These are phyloP conservation scores for Claviceps arundinis DNA, from an alignment of 2,329 filamentous ascomycete genomes.

Conservation along the genomic window DNA sequence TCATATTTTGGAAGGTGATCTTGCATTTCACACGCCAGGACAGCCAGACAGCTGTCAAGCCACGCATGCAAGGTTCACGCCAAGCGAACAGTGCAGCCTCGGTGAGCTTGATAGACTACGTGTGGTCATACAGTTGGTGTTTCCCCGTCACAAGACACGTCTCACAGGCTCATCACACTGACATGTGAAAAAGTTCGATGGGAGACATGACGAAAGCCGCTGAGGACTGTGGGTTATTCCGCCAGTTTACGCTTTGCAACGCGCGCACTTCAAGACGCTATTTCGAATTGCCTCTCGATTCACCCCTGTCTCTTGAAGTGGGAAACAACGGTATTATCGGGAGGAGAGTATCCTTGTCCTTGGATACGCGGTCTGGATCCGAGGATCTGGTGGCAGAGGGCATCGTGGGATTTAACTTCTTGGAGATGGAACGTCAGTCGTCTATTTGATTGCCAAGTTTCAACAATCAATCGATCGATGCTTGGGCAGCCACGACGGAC, in stretches of 20 bases:
- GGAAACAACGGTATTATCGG: slow-evolving; percentile 35
- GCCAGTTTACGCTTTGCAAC: slow-evolving; percentile 21
- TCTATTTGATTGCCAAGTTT: not conserved
- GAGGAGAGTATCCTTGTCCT: slow-evolving; percentile 29
- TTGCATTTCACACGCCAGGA: slow-evolving; percentile 31
- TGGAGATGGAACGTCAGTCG: slow-evolving; percentile 10
- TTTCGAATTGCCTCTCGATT: slow-evolving; percentile 22
- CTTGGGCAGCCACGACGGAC: not conserved
- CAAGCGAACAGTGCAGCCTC: slow-evolving; percentile 11
- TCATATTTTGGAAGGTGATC: slow-evolving; percentile 18
- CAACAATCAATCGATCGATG: too few relatives aligned
- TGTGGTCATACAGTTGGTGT: slow-evolving; percentile 32
- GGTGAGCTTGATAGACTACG: slow-evolving; percentile 15
- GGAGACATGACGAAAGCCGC: slow-evolving; percentile 29
- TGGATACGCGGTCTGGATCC: slow-evolving; percentile 11
- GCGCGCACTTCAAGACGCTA: slow-evolving; percentile 7
- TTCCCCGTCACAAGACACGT: not conserved
- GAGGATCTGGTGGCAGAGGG: slow-evolving; percentile 29
- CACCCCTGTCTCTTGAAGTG: slow-evolving; percentile 29
- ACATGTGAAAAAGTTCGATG: slow-evolving; percentile 20
- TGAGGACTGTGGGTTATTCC: slow-evolving; percentile 29
- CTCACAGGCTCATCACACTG: not conserved
- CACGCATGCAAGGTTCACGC: slow-evolving; percentile 30
- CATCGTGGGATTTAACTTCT: slow-evolving; percentile 35
- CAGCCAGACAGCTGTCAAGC: slow-evolving; percentile 23